Conservation (phyloP, 306 rosid species). For the Fragaria iinumae region DNA sequence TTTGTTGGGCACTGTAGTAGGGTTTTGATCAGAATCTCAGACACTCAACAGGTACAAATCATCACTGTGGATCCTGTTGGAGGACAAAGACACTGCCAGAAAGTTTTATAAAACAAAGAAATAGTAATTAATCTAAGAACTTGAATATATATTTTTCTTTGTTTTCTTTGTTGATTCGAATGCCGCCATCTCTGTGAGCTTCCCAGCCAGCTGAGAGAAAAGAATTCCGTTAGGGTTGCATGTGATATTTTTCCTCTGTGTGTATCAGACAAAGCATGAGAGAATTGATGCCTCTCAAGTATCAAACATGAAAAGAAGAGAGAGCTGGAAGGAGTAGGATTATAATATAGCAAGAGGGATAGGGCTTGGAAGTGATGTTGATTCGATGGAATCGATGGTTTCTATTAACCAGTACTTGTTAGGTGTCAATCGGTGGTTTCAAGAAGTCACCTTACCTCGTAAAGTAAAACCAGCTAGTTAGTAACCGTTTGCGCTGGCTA, state of each 20-base stretch:
- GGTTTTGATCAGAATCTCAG: background rate
- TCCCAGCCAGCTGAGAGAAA: background rate
- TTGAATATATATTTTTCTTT: background rate
- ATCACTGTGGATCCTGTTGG: slow-evolving; percentile 15
- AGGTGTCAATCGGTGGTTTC: background rate
- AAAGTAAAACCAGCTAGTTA: background rate
- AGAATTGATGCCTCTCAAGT: background rate
- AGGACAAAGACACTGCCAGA: background rate
- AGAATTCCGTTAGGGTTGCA: background rate
- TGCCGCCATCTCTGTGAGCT: slow-evolving; percentile 20
- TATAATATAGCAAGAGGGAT: background rate
- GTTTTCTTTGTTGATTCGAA: background rate
- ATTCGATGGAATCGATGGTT: background rate
- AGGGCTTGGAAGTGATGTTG: background rate
- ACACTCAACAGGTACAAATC: slow-evolving; percentile 13
- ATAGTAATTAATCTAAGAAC: background rate
- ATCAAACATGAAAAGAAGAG: slow-evolving; percentile 9
- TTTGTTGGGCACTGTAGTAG: slow-evolving; percentile 4
- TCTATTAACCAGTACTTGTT: background rate
- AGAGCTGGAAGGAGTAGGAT: background rate
- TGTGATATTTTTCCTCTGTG: slow-evolving; percentile 4
- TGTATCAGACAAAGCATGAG: slow-evolving; percentile 15
- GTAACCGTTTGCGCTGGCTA: background rate
- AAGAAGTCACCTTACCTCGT: slow-evolving; percentile 4
- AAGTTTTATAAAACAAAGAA: background rate